These are phyloP conservation scores for Trametes pubescens DNA, from an alignment of 1,284 basidiomycete species.

Conservation along the genomic window DNA sequence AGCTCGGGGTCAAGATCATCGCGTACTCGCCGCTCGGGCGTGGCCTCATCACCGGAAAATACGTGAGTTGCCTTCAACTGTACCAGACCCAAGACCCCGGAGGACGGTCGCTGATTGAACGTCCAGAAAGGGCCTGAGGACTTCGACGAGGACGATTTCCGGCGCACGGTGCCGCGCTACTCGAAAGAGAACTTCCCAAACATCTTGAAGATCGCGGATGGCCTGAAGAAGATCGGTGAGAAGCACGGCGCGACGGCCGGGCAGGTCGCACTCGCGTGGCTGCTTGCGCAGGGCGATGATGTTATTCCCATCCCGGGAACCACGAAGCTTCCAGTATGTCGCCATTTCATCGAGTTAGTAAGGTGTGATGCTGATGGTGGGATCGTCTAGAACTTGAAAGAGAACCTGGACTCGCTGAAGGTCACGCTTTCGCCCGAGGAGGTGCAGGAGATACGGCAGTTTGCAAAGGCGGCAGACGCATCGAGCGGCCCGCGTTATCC, in stretches of 20 bases:
- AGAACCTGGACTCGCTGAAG: conserved; percentile 48
- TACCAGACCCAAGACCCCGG: no score
- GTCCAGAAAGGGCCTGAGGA: conserved; percentile 56
- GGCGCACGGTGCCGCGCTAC: conserved; percentile 46
- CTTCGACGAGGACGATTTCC: conserved; percentile 58
- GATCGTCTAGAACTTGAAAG: conserved; percentile 50
- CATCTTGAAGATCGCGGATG: conserved; percentile 51
- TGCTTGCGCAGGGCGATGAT: conserved; percentile 46
- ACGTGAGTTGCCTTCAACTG: conserved; percentile 31
- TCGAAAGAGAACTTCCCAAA: conserved; percentile 52
- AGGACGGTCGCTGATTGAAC: conserved; percentile 43
- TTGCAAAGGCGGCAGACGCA: conserved; percentile 42
- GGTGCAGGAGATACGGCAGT: conserved; percentile 42
- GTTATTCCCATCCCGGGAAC: conserved; percentile 50
- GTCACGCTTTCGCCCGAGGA: conserved; percentile 46
- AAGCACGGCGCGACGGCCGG: conserved; percentile 46
- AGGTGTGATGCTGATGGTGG: conserved; percentile 39
- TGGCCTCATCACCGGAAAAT: conserved; percentile 51
- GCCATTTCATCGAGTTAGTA: no score
- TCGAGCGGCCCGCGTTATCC: conserved; percentile 35
- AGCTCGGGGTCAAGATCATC: conserved; percentile 44
- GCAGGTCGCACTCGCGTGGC: conserved; percentile 55
- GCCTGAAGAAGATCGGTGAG: conserved; percentile 44
- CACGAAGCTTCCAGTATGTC: conserved; percentile 31
- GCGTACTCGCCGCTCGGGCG: conserved; percentile 54